These are phyloP conservation scores for Phylloporus sp. DNA, from an alignment of 1,284 basidiomycete species.

Conservation along the genomic window DNA sequence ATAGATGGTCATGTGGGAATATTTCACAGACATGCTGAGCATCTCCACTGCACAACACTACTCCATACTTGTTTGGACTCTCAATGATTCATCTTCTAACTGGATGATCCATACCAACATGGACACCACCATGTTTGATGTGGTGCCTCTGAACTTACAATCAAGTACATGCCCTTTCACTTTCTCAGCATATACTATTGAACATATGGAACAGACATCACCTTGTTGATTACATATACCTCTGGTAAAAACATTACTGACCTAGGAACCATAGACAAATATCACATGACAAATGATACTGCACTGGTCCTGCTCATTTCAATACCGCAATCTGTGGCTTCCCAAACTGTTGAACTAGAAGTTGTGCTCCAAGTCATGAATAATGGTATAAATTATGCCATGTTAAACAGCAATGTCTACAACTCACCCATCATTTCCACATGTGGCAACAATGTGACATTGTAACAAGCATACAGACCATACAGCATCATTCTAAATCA, in stretches of 20 bases:
- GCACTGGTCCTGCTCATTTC: conserved; percentile 59
- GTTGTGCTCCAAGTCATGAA: conserved; percentile 72
- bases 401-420: conserved; percentile 77
- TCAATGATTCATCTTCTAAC: conserved; percentile 83
- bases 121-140: conserved; percentile 88
- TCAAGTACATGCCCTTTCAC: conserved; percentile 59
- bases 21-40: conserved; percentile 69
- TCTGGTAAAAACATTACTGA: conserved; percentile 52
- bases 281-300: conserved; percentile 64
- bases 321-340: conserved; percentile 46
- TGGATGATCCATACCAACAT: conserved; percentile 92
- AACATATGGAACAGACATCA: conserved; percentile 62
- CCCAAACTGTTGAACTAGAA: conserved; percentile 59
- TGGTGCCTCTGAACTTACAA: conserved; percentile 68
- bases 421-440: conserved; percentile 70
- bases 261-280: conserved; percentile 53
- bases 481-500: conserved; percentile 77
- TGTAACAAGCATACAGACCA: conserved; percentile 76
- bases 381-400: conserved; percentile 80
- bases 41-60: conserved; percentile 93
- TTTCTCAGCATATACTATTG: background rate
- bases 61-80: conserved; percentile 88
- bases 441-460: conserved; percentile 76
- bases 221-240: conserved; percentile 74
- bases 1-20: conserved; percentile 78